A percentile compares a stretch with the other conserved stretches of the same genome.
phyloP scores from a whole-genome alignment of 805 yeast genomes.

The Candida glaebosa region DNA sequence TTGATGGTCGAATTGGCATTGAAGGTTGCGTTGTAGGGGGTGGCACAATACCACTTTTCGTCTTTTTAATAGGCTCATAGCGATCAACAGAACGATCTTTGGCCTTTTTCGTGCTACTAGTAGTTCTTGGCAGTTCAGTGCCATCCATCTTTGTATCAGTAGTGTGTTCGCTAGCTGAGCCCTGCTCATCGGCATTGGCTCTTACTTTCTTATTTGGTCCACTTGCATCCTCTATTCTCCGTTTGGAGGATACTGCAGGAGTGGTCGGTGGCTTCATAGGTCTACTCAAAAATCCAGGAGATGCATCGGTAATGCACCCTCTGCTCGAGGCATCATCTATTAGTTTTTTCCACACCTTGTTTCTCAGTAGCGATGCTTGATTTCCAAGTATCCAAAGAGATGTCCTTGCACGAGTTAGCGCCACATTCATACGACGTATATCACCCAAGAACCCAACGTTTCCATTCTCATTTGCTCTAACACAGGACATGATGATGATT shows the following conservation, averaged over 20 bases:
- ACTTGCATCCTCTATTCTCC: background rate
- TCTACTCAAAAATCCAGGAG: conserved; percentile 32
- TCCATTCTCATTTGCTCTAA: conserved; percentile 70
- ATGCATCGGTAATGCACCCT: conserved; percentile 26
- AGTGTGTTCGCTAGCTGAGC: too few relatives aligned
- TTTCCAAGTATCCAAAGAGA: conserved; percentile 93
- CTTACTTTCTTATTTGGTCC: background rate
- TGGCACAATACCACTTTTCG: background rate
- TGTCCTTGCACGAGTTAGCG: conserved; percentile 87
- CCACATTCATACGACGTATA: conserved; percentile 94
- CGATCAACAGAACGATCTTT: background rate
- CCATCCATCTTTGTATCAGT: too few relatives aligned
- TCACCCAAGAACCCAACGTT: conserved; percentile 88
- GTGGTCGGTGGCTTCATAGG: background rate
- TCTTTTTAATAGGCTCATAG: background rate
- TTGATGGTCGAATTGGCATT: too few relatives aligned
- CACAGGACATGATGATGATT: conserved; percentile 90
- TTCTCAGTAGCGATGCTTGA: conserved; percentile 56
- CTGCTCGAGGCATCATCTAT: conserved; percentile 63
- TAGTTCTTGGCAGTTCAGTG: too few relatives aligned
- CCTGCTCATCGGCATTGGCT: background rate
- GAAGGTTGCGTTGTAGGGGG: background rate
- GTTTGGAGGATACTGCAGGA: background rate
- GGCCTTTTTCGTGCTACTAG: too few relatives aligned
- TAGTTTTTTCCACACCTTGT: conserved; percentile 71